A percentile compares a stretch with the other conserved stretches of the same genome.
These are phyloP conservation scores for Erodium maritimum DNA, from an alignment of 345 rosid genomes.

Conservation along the genomic window DNA sequence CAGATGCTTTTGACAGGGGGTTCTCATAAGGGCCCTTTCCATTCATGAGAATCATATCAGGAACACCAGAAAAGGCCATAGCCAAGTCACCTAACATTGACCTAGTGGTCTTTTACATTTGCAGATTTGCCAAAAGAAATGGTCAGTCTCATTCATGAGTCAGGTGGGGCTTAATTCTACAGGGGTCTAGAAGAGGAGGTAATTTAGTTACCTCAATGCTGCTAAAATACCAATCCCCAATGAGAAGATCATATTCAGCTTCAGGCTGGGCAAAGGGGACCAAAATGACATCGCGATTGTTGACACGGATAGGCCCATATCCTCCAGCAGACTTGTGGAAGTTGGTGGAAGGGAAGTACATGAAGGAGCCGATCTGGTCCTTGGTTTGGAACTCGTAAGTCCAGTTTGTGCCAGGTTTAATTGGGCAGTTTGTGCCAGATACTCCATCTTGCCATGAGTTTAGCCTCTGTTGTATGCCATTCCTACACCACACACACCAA, in stretches of 20 bases:
- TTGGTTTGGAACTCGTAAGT: slow-evolving; percentile 43
- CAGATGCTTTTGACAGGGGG: slow-evolving; percentile 13
- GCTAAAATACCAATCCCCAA: slow-evolving; percentile 37
- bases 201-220: slow-evolving; percentile 20
- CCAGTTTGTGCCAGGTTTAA: slow-evolving; percentile 37
- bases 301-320: slow-evolving; percentile 35
- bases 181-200: not conserved
- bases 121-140: no score
- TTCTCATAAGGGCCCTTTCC: slow-evolving; percentile 34
- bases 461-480: slow-evolving; percentile 46
- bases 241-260: slow-evolving; percentile 44
- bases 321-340: slow-evolving; percentile 52
- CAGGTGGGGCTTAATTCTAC: not conserved
- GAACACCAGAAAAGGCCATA: slow-evolving; percentile 7
- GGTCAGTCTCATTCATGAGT: not conserved
- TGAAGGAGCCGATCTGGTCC: slow-evolving; percentile 49
- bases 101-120: slow-evolving; percentile 16
- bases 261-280: slow-evolving; percentile 45
- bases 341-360: slow-evolving; percentile 47
- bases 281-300: slow-evolving; percentile 25
- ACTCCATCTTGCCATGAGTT: slow-evolving; percentile 62
- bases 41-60: slow-evolving; percentile 32
- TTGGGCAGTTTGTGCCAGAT: slow-evolving; percentile 62
- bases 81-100: slow-evolving; percentile 5
- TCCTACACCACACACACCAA: slow-evolving; percentile 19